Percentiles rank a stretch among this genome's conserved stretches.
Evolutionary conservation across 768 basidiomycete genomes (phyloP).

Genomic region (Lentinus tigrinus): DNA sequence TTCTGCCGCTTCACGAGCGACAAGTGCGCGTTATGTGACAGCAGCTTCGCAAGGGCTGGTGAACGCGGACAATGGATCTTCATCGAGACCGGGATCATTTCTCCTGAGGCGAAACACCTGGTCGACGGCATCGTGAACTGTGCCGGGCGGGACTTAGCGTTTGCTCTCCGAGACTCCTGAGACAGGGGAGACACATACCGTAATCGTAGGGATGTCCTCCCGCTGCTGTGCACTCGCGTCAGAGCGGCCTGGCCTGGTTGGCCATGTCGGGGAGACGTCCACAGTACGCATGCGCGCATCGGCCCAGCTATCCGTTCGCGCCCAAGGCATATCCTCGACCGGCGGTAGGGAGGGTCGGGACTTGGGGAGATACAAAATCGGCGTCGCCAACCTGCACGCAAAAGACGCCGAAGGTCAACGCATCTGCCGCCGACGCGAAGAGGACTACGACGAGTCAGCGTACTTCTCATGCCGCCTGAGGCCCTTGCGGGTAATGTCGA

Average conservation of each 20-base stretch:
- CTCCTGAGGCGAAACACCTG: conserved; percentile 38
- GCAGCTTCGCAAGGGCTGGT: conserved; percentile 38
- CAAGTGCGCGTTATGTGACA: conserved; percentile 34
- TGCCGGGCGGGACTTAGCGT: neutral
- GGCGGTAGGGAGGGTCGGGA: conserved; percentile 37
- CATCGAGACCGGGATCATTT: conserved; percentile 38
- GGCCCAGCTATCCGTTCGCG: conserved; percentile 17
- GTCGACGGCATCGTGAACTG: conserved; percentile 41
- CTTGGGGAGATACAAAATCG: conserved; percentile 44
- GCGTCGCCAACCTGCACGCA: conserved; percentile 25
- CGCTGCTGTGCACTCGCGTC: conserved; percentile 7
- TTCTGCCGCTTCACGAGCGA: conserved; percentile 37
- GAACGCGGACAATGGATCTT: conserved; percentile 35
- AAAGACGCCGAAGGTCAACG: neutral
- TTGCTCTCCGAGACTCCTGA: neutral
- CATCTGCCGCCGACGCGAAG: neutral
- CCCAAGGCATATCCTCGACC: conserved; percentile 31
- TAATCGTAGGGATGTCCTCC: conserved; percentile 7
- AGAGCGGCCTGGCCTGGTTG: conserved; percentile 11
- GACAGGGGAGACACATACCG: neutral
- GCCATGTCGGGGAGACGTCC: conserved; percentile 16
- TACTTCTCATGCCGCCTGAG: conserved; percentile 42
- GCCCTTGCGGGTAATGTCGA: conserved; percentile 40
- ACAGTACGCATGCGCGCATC: conserved; percentile 34
- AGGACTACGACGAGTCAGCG: conserved; percentile 9